Evolutionary conservation across 164 flowering plant species (phyloP), one percentile per base, ranked within the genome.

Genomic region (Nymphaea thermarum): DNA sequence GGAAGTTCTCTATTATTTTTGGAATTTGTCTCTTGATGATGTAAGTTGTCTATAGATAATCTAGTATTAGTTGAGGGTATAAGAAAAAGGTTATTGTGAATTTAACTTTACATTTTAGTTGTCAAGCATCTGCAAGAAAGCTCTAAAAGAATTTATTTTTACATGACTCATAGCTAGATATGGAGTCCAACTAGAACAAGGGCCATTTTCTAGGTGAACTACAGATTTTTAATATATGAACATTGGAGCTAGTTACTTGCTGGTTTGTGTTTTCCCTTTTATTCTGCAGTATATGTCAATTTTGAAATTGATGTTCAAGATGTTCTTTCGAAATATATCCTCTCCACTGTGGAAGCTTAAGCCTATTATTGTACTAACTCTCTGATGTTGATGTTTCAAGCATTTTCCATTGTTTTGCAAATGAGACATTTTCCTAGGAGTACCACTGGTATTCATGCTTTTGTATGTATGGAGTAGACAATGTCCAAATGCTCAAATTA

Each of bases 21-120:
- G 98, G 94, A 44, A 90, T 95, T 75, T 96, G 91, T 10, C 87
- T 95, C 64, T 73, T 95, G 65, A 92, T 90, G 98, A 85, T 95
- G 98, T 95, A 78, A 85, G 99, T 73, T 25, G 36, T 25, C 36
- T 25, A 25, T 0, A 25, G 36, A 25, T 25, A 25, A 25, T 25
- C 36, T 25, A 25, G 36, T 25, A 25, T 25, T 25, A 25, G 36
- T 25, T 25, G 36, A 25, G 36, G 36, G 36, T 25, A 25, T 25
- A 25, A 25, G 36, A 25, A 25, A 25, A 25, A 25, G 36, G 36
- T 25, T 25, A 0, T 25, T 25, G 36, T 25, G 36, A n/a, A n/a
- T n/a, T n/a, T n/a, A n/a, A n/a, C n/a, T n/a, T n/a, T n/a, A n/a
- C n/a, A 0, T 25, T 25, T 25, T 25, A 25, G 36, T 25, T 25